Evolutionary conservation across 2,329 filamentous ascomycete species (phyloP), one percentile per base, ranked within the genome.

Genomic region (Clonostachys solani): DNA sequence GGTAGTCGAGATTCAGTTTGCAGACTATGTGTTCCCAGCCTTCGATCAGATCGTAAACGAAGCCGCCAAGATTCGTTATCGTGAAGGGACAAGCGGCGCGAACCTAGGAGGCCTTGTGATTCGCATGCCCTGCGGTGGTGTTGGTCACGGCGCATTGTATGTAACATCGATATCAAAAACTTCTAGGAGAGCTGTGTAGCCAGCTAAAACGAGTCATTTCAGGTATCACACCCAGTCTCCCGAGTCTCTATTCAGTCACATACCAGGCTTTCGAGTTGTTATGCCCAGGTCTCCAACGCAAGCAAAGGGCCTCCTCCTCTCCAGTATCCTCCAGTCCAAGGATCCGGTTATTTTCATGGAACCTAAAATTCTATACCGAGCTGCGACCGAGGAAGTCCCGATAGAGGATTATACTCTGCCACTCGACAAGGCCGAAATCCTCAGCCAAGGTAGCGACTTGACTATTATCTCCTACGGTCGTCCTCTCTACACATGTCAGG

Each of bases 1-100:
- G 0, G 81, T 97, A 23, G 92, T 92, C 1, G 92, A 97, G 71
- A 90, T 96, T 47, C 91, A 96, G 63, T 96, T 96, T 61, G 91
- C 91, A 49, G 91, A 96, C 63, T 96, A 96, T 63, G 84, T 96
- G 46, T 96, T 85, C 63, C 91, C 91, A 3, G 90, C 91, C 0
- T 96, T 95, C 58, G 91, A 96, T 60, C 91, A 96, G 71, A 78
- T 96, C 33, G 89, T 96, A 59, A 96, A 96, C 59, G 91, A 96
- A 68, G 90, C 88, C 0, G 88, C 89, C 50, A 96, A 95, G 68
- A 86, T 89, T 59, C 78, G 92, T 47, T 96, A 90, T 64, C 78
- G 91, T 43, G 85, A 86, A 43, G 83, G 81, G 0, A 52, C 60
- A 16, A 74, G 74, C 45, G 78, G 77, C 2, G 67, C 77, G 46